These are phyloP conservation scores for Anthoceros angustus DNA, from an alignment of 225 moss, liverwort and hornwort genomes.

Conservation along the genomic window DNA sequence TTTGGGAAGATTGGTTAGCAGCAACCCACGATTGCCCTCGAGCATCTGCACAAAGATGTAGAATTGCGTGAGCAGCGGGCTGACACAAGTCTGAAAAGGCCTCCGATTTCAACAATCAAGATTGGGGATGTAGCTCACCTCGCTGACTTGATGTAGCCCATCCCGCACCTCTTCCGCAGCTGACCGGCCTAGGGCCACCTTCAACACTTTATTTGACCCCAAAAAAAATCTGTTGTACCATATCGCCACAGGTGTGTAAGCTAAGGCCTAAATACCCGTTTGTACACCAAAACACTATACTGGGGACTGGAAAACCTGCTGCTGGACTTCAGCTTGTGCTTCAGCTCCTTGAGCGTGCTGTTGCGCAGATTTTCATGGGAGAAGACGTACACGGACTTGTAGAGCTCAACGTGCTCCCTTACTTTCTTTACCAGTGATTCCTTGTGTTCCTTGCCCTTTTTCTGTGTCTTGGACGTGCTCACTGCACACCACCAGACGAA, in stretches of 20 bases:
- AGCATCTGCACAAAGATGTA: constrained; percentile 30
- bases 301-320: constrained; percentile 30
- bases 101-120: no score
- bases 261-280: background rate
- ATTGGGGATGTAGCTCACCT: constrained; percentile 17
- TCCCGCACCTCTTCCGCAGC: constrained; percentile 72
- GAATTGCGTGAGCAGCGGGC: background rate
- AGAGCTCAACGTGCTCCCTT: constrained; percentile 62
- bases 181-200: constrained; percentile 68
- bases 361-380: constrained; percentile 97
- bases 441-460: constrained; percentile 83
- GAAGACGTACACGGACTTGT: constrained; percentile 52
- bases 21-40: constrained; percentile 61
- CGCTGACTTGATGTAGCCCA: constrained; percentile 55
- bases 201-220: constrained; percentile 77
- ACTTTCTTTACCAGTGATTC: constrained; percentile 62
- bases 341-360: constrained; percentile 61
- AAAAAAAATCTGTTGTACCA: constrained; percentile 47
- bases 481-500: constrained; percentile 26
- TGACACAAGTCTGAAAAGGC: background rate
- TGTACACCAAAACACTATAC: background rate
- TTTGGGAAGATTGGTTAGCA: constrained; percentile 69
- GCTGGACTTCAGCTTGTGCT: constrained; percentile 61
- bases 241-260: background rate
- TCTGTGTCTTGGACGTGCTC: constrained; percentile 81